Conservation (phyloP, 1,284 basidiomycete genomes). For the Xerocomus minutiporus region DNA sequence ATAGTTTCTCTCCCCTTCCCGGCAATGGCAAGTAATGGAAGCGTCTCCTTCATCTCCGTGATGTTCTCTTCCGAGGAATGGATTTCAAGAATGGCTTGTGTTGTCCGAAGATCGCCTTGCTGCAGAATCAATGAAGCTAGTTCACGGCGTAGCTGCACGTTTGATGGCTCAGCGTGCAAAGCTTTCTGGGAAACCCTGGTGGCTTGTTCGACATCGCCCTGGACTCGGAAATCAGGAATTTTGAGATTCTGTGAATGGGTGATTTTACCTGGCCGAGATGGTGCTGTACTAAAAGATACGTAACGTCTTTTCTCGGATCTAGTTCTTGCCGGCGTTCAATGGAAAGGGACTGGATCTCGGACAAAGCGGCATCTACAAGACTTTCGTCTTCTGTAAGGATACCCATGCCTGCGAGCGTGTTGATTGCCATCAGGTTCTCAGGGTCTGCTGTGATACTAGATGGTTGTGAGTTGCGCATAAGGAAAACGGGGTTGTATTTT, state of each 20-base stretch:
- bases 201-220: constrained; percentile 52
- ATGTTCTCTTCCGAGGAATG: constrained; percentile 28
- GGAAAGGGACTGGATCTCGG: constrained; percentile 71
- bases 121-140: constrained; percentile 55
- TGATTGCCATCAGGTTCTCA: constrained; percentile 75
- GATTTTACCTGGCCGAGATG: constrained; percentile 57
- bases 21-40: constrained; percentile 44
- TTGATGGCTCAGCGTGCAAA: constrained; percentile 53
- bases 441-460: constrained; percentile 62
- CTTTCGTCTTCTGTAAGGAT: constrained; percentile 74
- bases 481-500: constrained; percentile 8
- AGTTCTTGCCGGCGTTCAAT: constrained; percentile 56
- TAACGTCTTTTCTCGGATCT: constrained; percentile 64
- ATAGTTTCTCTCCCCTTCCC: constrained; percentile 35
- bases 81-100: constrained; percentile 37
- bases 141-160: constrained; percentile 42
- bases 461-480: constrained; percentile 13
- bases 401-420: constrained; percentile 82
- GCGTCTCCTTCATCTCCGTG: constrained; percentile 34
- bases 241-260: not conserved
- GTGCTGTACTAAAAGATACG: constrained; percentile 64
- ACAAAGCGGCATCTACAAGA: constrained; percentile 82
- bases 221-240: constrained; percentile 5
- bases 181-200: constrained; percentile 52
- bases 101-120: constrained; percentile 39